These are phyloP conservation scores for Mucor mucedo DNA, from an alignment of 371 early-diverging fungal species.

Conservation along the genomic window DNA sequence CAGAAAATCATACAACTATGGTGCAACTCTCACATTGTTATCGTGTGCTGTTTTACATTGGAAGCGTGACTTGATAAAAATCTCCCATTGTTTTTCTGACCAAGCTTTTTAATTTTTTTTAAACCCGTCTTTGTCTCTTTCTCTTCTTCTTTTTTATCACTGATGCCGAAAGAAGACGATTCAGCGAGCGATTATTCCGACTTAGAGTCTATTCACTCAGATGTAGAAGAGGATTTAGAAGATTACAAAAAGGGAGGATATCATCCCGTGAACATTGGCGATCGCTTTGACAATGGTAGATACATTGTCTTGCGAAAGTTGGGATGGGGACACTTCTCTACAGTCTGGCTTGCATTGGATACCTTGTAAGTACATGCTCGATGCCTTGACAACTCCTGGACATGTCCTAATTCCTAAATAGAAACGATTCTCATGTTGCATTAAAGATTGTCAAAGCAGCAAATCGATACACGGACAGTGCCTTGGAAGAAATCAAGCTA, in stretches of 20 bases:
- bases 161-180: conserved; percentile 22
- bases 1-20: too few species aligned
- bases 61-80: background rate
- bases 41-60: background rate
- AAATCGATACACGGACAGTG: conserved; percentile 93
- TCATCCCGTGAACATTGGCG: conserved; percentile 89
- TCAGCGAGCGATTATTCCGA: conserved; percentile 36
- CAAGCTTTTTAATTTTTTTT: background rate
- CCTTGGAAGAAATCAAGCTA: conserved; percentile 94
- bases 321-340: conserved; percentile 98
- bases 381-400: too few species aligned
- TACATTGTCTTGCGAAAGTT: conserved; percentile 90
- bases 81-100: background rate
- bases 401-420: conserved; percentile 16
- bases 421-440: conserved; percentile 82
- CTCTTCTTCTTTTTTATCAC: background rate
- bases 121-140: background rate
- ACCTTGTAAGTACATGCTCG: conserved; percentile 52
- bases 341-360: conserved; percentile 94
- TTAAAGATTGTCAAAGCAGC: conserved; percentile 97
- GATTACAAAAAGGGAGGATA: conserved; percentile 95
- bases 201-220: conserved; percentile 34
- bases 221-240: conserved; percentile 88
- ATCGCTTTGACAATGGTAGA: conserved; percentile 78
- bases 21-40: too few species aligned